Evolutionary conservation across 2,329 filamentous ascomycete genomes (phyloP).

Genomic region (Aspergillus viridinutans): DNA sequence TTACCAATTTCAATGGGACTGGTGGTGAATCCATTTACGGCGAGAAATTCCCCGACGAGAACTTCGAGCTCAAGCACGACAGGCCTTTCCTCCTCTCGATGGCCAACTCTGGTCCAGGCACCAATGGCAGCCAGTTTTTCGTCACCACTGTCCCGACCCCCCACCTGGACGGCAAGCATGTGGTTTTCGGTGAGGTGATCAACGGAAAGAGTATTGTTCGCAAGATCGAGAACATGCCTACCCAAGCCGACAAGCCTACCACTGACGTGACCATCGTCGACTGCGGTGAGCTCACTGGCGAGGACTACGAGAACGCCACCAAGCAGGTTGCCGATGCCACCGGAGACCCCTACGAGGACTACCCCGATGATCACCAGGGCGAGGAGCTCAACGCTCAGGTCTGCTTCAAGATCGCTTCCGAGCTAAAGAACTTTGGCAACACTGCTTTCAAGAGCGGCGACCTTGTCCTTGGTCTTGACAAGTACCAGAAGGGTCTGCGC

Average conservation of each 20-base stretch:
- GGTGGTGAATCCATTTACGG: conserved; percentile 97
- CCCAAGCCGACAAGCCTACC: conserved; percentile 71
- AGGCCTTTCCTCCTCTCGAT: conserved; percentile 92
- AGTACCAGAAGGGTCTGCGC: conserved; percentile 90
- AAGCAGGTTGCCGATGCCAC: conserved; percentile 71
- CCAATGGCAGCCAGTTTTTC: conserved; percentile 98
- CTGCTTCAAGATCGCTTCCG: conserved; percentile 72
- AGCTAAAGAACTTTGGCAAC: conserved; percentile 90
- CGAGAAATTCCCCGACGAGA: conserved; percentile 95
- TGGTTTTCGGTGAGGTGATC: conserved; percentile 93
- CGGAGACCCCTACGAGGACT: conserved; percentile 93
- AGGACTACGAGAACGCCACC: conserved; percentile 62
- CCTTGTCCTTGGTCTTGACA: conserved; percentile 67
- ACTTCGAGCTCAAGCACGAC: conserved; percentile 87
- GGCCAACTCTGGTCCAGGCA: conserved; percentile 93
- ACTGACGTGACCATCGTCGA: conserved; percentile 71
- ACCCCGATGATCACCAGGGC: conserved; percentile 73
- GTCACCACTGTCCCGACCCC: conserved; percentile 92
- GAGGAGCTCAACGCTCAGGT: conserved; percentile 62
- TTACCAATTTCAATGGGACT: conserved; percentile 89
- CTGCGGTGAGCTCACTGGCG: conserved; percentile 78
- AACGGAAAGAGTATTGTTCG: conserved; percentile 88
- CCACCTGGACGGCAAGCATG: conserved; percentile 93
- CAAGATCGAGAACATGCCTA: conserved; percentile 80
- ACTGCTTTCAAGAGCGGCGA: conserved; percentile 82